Conservation (phyloP, 805 yeast genomes). For the Candida dajiaensis region DNA sequence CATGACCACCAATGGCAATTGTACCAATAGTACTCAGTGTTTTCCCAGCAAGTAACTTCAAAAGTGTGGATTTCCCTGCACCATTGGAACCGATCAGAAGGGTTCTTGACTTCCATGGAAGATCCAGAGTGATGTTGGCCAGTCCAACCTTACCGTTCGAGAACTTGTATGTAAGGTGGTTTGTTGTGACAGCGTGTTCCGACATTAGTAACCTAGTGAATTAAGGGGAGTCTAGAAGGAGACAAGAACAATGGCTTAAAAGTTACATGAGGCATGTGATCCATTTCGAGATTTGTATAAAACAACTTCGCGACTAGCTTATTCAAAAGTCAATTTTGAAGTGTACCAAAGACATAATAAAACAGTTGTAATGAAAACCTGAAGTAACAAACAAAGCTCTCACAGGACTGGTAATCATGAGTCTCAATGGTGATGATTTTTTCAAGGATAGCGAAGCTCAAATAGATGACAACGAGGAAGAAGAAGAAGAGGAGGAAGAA, state of each 20-base stretch:
- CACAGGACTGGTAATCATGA: constrained; percentile 1
- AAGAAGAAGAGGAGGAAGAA: constrained; percentile 21
- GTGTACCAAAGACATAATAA: too few species aligned
- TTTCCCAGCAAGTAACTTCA: constrained; percentile 85
- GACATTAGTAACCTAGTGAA: too few species aligned
- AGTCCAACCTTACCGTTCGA: constrained; percentile 60
- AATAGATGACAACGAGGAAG: constrained; percentile 23
- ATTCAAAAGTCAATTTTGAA: neutral
- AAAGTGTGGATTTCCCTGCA: constrained; percentile 90
- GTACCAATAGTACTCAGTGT: constrained; percentile 72
- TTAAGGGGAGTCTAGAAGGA: too few species aligned
- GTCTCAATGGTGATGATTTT: constrained; percentile 17
- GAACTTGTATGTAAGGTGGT: constrained; percentile 63
- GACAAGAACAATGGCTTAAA: too few species aligned
- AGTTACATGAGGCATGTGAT: too few species aligned
- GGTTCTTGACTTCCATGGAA: constrained; percentile 71
- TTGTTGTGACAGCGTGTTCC: constrained; percentile 53
- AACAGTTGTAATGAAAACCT: too few species aligned
- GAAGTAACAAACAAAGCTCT: neutral
- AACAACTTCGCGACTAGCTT: neutral
- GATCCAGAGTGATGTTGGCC: constrained; percentile 49
- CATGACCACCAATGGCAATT: constrained; percentile 70
- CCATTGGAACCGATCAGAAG: constrained; percentile 91
- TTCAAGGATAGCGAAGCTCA: constrained; percentile 20
- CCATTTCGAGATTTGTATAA: neutral